A percentile compares a stretch with the other conserved stretches of the same genome.
Conservation (phyloP, 1,139 yeast species). For the Hansenula lynferdii region DNA sequence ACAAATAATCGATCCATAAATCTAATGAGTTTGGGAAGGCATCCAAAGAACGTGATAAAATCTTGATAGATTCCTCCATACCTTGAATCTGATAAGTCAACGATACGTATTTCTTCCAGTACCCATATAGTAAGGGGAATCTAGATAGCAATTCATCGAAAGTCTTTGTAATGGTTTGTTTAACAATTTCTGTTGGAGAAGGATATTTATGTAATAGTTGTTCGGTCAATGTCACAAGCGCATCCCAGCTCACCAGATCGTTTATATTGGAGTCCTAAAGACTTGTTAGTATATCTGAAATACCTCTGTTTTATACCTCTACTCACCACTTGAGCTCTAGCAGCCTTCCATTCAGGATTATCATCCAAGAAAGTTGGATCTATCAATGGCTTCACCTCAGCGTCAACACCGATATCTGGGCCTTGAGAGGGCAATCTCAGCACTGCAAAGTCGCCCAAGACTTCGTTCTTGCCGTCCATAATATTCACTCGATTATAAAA, state of each 20-base stretch:
- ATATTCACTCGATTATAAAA: no score
- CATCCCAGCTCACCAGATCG: conserved; percentile 22
- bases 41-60: conserved; percentile 42
- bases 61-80: conserved; percentile 39
- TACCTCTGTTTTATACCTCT: no score
- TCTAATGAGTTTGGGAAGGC: conserved; percentile 53
- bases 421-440: conserved; percentile 3
- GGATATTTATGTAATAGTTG: conserved; percentile 27
- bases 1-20: conserved; percentile 63
- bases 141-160: conserved; percentile 37
- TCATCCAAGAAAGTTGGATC: conserved; percentile 29
- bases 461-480: background rate
- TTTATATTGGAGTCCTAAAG: conserved; percentile 21
- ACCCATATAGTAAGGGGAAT: conserved; percentile 52
- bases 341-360: conserved; percentile 24
- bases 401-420: background rate
- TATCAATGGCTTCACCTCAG: conserved; percentile 5
- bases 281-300: no score
- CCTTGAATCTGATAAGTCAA: conserved; percentile 54
- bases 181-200: conserved; percentile 27
- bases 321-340: conserved; percentile 16
- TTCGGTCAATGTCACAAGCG: conserved; percentile 25
- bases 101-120: conserved; percentile 58
- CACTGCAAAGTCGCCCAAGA: background rate
- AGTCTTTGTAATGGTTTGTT: conserved; percentile 26